Conservation (phyloP, 2,329 filamentous ascomycete genomes). For the Colletotrichum sp. region DNA sequence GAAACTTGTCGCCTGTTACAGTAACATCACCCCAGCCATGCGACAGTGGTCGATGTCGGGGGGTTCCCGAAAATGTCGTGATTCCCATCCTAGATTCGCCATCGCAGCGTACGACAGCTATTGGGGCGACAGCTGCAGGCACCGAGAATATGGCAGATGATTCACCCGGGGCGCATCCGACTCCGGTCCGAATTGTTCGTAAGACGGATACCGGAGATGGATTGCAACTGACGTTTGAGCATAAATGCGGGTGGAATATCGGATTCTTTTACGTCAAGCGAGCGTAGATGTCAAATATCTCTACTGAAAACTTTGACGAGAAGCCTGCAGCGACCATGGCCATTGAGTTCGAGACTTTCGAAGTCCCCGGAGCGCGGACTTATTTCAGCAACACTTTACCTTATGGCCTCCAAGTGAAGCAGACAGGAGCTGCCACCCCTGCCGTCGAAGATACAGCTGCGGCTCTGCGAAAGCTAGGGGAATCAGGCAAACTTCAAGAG, state of each 20-base stretch:
- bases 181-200: background rate
- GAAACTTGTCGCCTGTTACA: background rate
- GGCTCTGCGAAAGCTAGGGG: background rate
- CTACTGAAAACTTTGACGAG: background rate
- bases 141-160: background rate
- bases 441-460: background rate
- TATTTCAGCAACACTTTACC: slow-evolving; percentile 16
- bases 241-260: background rate
- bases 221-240: background rate
- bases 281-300: background rate
- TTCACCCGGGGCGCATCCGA: background rate
- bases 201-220: background rate
- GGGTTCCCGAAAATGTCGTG: slow-evolving; percentile 8
- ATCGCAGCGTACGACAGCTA: background rate
- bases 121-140: background rate
- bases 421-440: background rate
- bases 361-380: slow-evolving; percentile 14
- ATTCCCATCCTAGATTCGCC: background rate
- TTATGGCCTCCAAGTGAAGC: slow-evolving; percentile 8
- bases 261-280: background rate
- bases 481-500: slow-evolving; percentile 16
- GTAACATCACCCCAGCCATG: background rate
- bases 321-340: background rate
- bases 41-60: background rate
- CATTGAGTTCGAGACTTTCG: slow-evolving; percentile 8